Evolutionary conservation across 2,329 filamentous ascomycete species (phyloP), one percentile per base, ranked within the genome.

Genomic region (Drechmeria coniospora): DNA sequence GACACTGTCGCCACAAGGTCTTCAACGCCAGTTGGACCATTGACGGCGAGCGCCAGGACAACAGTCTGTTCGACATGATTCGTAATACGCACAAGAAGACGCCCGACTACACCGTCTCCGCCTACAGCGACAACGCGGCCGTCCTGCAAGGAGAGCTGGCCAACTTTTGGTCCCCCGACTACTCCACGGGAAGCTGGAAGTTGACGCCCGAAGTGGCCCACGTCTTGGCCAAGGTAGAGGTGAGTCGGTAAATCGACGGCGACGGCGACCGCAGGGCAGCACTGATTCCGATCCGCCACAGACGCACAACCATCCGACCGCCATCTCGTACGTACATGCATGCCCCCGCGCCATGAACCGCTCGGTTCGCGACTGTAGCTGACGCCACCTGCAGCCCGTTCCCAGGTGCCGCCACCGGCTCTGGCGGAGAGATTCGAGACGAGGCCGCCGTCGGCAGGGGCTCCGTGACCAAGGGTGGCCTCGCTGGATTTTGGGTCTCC

Each of bases 21-120:
- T 98, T 98, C 68, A 98, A 98, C 53, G 86, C 90, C 16, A 77
- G 75, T 33, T 98, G 90, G 83, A 90, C 77, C 11, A 92, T 98
- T 43, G 86, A 98, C 50, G 86, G 86, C 28, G 64, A 79, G 39
- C 59, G 65, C 37, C 90, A 86, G 65, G 66, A 71, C 25, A 69
- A 79, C 48, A 87, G 78, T 39, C 65, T 98, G 6, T 98, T 98
- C 47, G 74, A 74, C 20, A 95, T 98, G 90, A 98, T 98, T 47
- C 71, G 79, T 40, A 92, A 94, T 51, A 98, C 90, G 2, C 84
- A 98, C 57, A 79, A 82, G 50, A 70, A 72, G 43, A 77, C 74
- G 32, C 81, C 83, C 1, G 63, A 79, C 29, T 78, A 74, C 48
- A 92, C 86, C n/a, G 70, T 95, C 23, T 94, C 84, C 20, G 90